phyloP scores from a whole-genome alignment of 2,329 filamentous ascomycete species.

The Phaeosphaeria sp. region DNA sequence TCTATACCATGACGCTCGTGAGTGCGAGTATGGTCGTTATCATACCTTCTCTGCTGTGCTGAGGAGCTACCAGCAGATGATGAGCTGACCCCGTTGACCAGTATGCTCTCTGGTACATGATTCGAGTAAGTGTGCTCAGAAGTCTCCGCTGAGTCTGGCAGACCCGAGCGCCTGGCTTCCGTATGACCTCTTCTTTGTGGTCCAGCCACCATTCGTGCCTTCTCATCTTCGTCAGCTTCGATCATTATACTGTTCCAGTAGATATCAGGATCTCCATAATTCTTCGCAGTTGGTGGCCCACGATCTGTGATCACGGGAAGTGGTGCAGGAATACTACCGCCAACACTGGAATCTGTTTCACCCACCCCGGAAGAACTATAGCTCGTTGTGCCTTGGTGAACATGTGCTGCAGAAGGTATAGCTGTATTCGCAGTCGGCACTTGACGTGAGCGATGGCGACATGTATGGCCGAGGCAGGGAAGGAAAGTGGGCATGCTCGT shows the following conservation, averaged over 20 bases:
- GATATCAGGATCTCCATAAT: constrained; percentile 18
- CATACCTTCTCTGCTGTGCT: neutral
- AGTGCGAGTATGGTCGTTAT: neutral
- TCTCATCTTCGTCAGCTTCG: constrained; percentile 14
- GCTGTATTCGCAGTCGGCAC: neutral
- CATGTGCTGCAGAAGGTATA: neutral
- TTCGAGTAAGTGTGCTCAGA: neutral
- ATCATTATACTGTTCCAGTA: constrained; percentile 30
- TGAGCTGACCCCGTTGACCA: neutral
- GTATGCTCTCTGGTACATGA: neutral
- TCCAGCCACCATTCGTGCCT: neutral
- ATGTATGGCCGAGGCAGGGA: constrained; percentile 16
- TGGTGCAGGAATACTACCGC: constrained; percentile 2
- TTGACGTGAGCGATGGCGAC: constrained; percentile 10
- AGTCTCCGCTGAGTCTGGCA: neutral
- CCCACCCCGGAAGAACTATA: neutral
- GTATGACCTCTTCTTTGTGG: neutral
- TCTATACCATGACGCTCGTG: neutral
- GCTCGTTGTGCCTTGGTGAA: constrained; percentile 3
- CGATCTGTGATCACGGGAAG: constrained; percentile 20
- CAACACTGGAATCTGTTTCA: constrained; percentile 2
- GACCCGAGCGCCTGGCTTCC: neutral
- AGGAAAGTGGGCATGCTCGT: constrained; percentile 15
- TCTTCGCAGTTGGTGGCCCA: constrained; percentile 15
- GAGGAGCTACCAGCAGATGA: neutral